Base-by-base conservation (phyloP, 768 basidiomycete species). In the Boletus huronensis region DNA sequence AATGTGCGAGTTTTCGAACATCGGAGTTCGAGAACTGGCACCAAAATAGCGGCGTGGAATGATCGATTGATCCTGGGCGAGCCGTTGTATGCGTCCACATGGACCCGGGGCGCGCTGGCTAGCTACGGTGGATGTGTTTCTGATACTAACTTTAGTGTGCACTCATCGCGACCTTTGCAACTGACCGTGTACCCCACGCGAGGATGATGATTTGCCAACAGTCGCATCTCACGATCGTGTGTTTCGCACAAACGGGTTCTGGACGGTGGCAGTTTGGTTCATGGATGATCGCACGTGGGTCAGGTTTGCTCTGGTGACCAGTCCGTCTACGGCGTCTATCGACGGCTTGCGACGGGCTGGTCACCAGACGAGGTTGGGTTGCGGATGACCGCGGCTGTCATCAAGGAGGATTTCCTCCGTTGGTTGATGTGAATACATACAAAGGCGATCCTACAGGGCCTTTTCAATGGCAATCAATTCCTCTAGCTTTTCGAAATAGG, bases 401-500 rank as follows among this genome's bases (percentile, higher is more conserved):
- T 14, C 11, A 5, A 7, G 21, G 13, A 28, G 19, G 13, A 16
- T 23, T 35, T 34, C 54, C 31, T 43, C 26, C 21, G 25, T 58
- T 50, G 38, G 14, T 36, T 26, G 7, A 34, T 42, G 47, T 28
- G 55, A 48, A 40, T 28, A 49, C 28, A 42, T 54, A 58, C 50
- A 58, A 16, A 6, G 26, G 10, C 26, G 7, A 36, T 34, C 48
- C 48, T 69, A 67, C 55, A 71, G 10, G 5, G 56, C 42, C 53
- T 76, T 80, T 62, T 83, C 82, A 59, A 75, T 35, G 13, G 63
- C 67, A 43, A 83, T 79, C 52, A 83, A 62, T 43, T 79, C 74
- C 45, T 75, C 68, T 23, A 84, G 60, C 26, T 69, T 71, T 13
- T 70, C 59, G 42, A 77, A 76, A 55, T 79, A 64, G 46, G 74